Evolutionary conservation across 2,329 filamentous ascomycete genomes (phyloP).

Genomic region (Botrytis byssoidea): DNA sequence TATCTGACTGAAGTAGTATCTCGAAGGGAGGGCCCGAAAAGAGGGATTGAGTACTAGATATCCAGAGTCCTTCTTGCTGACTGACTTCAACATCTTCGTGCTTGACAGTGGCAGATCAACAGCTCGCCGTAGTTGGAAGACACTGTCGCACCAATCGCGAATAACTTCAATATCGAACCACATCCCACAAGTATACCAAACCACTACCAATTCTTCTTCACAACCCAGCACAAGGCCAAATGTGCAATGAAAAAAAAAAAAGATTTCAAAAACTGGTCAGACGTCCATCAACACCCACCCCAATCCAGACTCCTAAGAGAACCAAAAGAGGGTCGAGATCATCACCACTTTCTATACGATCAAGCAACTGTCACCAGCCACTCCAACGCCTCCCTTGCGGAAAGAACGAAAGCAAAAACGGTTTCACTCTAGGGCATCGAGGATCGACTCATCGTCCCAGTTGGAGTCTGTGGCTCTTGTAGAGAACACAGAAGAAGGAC

Average conservation of each 20-base stretch:
- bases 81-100: background rate
- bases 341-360: slow-evolving; percentile 88
- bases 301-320: slow-evolving; percentile 72
- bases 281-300: slow-evolving; percentile 86
- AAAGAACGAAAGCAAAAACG: slow-evolving; percentile 54
- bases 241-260: slow-evolving; percentile 56
- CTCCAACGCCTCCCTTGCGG: slow-evolving; percentile 22
- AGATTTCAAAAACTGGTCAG: slow-evolving; percentile 64
- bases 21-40: too few relatives aligned
- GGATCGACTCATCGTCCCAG: slow-evolving; percentile 93
- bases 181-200: background rate
- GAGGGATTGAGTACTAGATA: background rate
- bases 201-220: background rate
- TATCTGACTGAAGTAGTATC: background rate
- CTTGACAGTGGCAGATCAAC: background rate
- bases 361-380: background rate
- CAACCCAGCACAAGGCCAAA: background rate
- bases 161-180: background rate
- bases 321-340: slow-evolving; percentile 79
- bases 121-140: background rate
- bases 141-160: background rate
- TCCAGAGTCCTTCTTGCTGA: too few relatives aligned
- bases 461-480: slow-evolving; percentile 91
- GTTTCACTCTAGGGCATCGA: slow-evolving; percentile 87
- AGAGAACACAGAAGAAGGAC: slow-evolving; percentile 85